phyloP scores from a whole-genome alignment of 805 yeast species.

The Candida gorgasii region DNA sequence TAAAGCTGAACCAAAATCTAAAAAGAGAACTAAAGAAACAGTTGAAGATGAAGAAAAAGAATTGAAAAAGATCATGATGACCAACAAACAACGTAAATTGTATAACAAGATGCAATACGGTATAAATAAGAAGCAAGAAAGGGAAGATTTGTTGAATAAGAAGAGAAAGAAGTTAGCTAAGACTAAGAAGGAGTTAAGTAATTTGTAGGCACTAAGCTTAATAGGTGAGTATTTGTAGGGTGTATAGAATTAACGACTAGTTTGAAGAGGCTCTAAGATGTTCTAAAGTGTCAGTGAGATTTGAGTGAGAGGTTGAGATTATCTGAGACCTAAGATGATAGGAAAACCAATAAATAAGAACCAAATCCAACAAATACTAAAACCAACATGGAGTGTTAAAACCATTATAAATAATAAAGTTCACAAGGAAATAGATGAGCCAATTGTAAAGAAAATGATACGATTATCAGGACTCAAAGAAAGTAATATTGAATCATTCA shows the following conservation, averaged over 20 bases:
- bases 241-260: too few species aligned
- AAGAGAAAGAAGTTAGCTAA: slow-evolving; percentile 72
- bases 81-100: slow-evolving; percentile 90
- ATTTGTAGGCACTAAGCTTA: slow-evolving; percentile 11
- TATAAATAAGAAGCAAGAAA: slow-evolving; percentile 74
- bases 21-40: slow-evolving; percentile 44
- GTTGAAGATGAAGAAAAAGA: slow-evolving; percentile 78
- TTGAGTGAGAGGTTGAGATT: too few species aligned
- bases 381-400: slow-evolving; percentile 21
- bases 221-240: background rate
- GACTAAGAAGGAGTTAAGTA: slow-evolving; percentile 47
- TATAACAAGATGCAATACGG: slow-evolving; percentile 96
- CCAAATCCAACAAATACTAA: slow-evolving; percentile 9
- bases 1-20: slow-evolving; percentile 26
- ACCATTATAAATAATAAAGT: slow-evolving; percentile 14
- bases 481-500: slow-evolving; percentile 19
- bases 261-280: too few species aligned
- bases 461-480: slow-evolving; percentile 35
- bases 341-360: slow-evolving; percentile 8
- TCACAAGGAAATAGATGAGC: slow-evolving; percentile 5
- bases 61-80: slow-evolving; percentile 95
- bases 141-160: slow-evolving; percentile 65
- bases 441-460: slow-evolving; percentile 25
- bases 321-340: too few species aligned
- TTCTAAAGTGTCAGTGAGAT: too few species aligned